phyloP scores from a whole-genome alignment of 306 rosid species.

The Castanea crenata region DNA sequence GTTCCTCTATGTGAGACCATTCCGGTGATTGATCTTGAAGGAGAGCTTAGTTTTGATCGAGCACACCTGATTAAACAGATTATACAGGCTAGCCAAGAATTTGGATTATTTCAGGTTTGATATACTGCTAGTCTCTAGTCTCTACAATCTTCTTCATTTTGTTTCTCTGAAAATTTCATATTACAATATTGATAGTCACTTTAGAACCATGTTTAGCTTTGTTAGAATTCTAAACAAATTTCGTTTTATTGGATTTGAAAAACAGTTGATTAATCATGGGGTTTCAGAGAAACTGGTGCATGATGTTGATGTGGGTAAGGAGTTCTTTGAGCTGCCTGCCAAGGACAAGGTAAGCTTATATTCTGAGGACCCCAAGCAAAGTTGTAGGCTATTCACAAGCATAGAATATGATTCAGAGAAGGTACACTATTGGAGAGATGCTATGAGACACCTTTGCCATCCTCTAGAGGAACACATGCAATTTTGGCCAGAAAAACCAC shows the following conservation, averaged over 20 bases:
- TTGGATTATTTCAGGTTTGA: conserved; percentile 14
- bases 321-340: conserved; percentile 12
- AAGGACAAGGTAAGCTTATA: conserved; percentile 16
- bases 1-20: background rate
- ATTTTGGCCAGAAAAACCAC: conserved; percentile 19
- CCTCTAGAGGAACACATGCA: conserved; percentile 17
- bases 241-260: background rate
- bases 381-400: conserved; percentile 11
- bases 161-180: background rate
- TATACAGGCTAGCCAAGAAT: conserved; percentile 8
- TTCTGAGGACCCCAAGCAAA: conserved; percentile 10
- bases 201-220: background rate
- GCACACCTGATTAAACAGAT: conserved; percentile 7
- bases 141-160: background rate
- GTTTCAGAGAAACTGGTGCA: background rate
- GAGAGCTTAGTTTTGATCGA: background rate
- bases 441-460: conserved; percentile 9
- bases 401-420: conserved; percentile 5
- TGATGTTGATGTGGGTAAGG: conserved; percentile 12
- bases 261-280: conserved; percentile 21
- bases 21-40: background rate
- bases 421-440: conserved; percentile 22
- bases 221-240: background rate
- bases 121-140: no score
- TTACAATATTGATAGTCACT: background rate